Conservation (phyloP, 148 eudicot genomes). For the Drosera capensis region DNA sequence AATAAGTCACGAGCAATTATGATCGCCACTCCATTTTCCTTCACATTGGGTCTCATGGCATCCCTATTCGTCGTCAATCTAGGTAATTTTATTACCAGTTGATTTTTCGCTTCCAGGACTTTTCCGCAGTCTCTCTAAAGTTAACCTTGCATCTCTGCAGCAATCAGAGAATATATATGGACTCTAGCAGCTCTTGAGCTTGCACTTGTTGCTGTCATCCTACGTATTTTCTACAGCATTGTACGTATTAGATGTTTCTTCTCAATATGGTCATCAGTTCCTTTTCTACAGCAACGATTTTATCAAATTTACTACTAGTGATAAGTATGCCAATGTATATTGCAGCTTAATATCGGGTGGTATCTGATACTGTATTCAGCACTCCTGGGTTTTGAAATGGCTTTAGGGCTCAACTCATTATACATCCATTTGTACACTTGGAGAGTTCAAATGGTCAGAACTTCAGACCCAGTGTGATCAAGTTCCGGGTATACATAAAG, state of each 20-base stretch:
- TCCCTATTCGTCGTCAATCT: slow-evolving; percentile 60
- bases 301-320: no score
- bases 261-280: background rate
- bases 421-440: slow-evolving; percentile 40
- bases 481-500: background rate
- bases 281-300: background rate
- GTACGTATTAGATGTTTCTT: slow-evolving; percentile 21
- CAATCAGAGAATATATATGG: slow-evolving; percentile 78
- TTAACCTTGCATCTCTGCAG: slow-evolving; percentile 34
- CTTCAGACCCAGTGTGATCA: slow-evolving; percentile 9
- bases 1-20: slow-evolving; percentile 49
- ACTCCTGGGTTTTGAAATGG: slow-evolving; percentile 43
- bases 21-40: slow-evolving; percentile 76
- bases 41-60: slow-evolving; percentile 46
- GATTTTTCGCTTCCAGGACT: no score
- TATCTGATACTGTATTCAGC: slow-evolving; percentile 53
- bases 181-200: slow-evolving; percentile 85
- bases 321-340: no score
- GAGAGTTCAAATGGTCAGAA: slow-evolving; percentile 36
- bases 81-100: slow-evolving; percentile 26
- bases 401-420: slow-evolving; percentile 45
- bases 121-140: background rate
- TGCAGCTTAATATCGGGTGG: slow-evolving; percentile 64
- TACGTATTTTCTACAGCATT: slow-evolving; percentile 48
- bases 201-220: slow-evolving; percentile 50